Percentiles rank a stretch among this genome's conserved stretches.
Conservation (phyloP, 208 protist species). For the Vickermania spadyakhi region DNA sequence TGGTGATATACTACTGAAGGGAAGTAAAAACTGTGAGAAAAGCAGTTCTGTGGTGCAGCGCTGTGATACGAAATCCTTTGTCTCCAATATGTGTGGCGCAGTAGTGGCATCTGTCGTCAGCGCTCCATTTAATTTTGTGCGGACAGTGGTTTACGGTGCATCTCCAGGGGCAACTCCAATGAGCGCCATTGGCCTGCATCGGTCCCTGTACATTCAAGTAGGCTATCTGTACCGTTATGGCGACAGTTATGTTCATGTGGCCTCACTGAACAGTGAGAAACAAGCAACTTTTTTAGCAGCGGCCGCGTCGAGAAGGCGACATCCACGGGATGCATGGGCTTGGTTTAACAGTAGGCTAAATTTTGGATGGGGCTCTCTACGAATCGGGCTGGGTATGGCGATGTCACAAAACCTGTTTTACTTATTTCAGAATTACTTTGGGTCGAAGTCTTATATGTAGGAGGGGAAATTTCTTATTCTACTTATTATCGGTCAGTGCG, state of each 20-base stretch:
- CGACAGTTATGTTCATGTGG: constrained; percentile 44
- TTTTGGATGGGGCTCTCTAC: constrained; percentile 85
- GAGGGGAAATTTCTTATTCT: no score
- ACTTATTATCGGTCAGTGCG: no score
- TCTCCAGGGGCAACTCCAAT: constrained; percentile 59
- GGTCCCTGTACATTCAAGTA: constrained; percentile 68
- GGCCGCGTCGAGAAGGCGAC: constrained; percentile 3
- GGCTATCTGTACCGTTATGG: constrained; percentile 60
- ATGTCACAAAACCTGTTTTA: constrained; percentile 79
- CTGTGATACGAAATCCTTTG: constrained; percentile 36
- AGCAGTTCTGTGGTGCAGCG: not conserved
- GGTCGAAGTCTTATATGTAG: no score
- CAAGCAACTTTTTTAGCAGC: not conserved
- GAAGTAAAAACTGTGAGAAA: constrained; percentile 11
- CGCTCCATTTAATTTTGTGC: constrained; percentile 85
- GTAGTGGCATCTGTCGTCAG: constrained; percentile 69
- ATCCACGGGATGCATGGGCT: constrained; percentile 57
- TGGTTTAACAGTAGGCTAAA: constrained; percentile 83
- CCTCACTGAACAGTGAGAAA: constrained; percentile 13
- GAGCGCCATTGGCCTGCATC: constrained; percentile 43
- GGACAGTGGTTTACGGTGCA: constrained; percentile 76
- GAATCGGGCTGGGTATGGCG: constrained; percentile 84
- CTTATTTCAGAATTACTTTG: constrained; percentile 42
- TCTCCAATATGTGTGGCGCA: constrained; percentile 73
- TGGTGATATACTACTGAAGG: constrained; percentile 36